These are phyloP conservation scores for Amanita fuliginea DNA, from an alignment of 768 basidiomycete genomes.

Conservation along the genomic window DNA sequence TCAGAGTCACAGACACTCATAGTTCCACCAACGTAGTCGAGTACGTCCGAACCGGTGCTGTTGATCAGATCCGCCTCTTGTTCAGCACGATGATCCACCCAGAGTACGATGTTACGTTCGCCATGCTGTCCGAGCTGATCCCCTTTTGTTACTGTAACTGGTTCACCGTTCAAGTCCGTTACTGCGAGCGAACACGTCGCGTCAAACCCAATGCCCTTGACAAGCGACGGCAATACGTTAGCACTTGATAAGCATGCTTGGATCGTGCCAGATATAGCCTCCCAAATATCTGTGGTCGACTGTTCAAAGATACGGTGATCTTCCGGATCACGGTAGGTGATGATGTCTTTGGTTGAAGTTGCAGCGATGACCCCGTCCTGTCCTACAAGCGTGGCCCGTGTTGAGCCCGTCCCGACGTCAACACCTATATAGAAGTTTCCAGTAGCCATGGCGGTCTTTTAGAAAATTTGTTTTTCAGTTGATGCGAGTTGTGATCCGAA, in stretches of 20 bases:
- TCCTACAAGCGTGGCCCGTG: slow-evolving; percentile 73
- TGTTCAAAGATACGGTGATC: slow-evolving; percentile 97
- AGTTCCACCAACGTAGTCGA: slow-evolving; percentile 91
- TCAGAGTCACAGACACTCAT: slow-evolving; percentile 62
- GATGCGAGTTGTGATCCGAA: background rate
- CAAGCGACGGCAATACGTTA: slow-evolving; percentile 39
- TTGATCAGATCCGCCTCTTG: slow-evolving; percentile 90
- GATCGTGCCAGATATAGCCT: slow-evolving; percentile 48
- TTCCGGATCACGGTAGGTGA: slow-evolving; percentile 71
- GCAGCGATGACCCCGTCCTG: slow-evolving; percentile 60
- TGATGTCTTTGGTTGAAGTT: slow-evolving; percentile 72
- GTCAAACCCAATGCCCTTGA: slow-evolving; percentile 90
- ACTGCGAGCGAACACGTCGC: slow-evolving; percentile 96
- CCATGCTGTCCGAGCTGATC: slow-evolving; percentile 49
- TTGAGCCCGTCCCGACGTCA: slow-evolving; percentile 92
- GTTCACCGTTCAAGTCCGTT: slow-evolving; percentile 57
- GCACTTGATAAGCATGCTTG: slow-evolving; percentile 52
- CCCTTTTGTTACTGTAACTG: slow-evolving; percentile 67
- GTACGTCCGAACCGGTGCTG: slow-evolving; percentile 65
- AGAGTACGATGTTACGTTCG: slow-evolving; percentile 82
- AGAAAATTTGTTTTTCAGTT: no score
- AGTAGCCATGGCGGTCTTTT: slow-evolving; percentile 19
- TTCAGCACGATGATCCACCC: slow-evolving; percentile 96
- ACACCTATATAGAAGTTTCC: slow-evolving; percentile 57
- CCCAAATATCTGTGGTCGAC: slow-evolving; percentile 85